These are phyloP conservation scores for Colletotrichum sp. DNA, from an alignment of 2,329 filamentous ascomycete species.

Conservation along the genomic window DNA sequence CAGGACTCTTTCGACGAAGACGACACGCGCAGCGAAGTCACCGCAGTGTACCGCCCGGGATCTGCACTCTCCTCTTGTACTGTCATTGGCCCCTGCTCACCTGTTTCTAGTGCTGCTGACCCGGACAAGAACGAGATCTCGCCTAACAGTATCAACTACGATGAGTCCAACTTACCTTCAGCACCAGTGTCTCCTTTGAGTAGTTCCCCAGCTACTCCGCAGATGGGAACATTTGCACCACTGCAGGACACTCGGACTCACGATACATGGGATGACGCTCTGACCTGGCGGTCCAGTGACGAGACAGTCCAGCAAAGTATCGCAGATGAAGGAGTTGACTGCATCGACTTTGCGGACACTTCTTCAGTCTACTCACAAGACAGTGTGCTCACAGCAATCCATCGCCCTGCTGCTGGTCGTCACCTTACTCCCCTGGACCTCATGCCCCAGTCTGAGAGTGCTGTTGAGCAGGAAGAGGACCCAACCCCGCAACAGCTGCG, in stretches of 20 bases:
- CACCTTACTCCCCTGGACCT: not conserved
- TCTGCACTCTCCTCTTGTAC: not conserved
- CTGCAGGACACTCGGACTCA: not conserved
- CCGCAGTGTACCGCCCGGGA: not conserved
- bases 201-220: not conserved
- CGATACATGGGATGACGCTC: constrained; percentile 12
- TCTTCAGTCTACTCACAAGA: constrained; percentile 27
- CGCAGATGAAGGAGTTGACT: not conserved
- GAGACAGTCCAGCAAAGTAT: not conserved
- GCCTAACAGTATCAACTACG: not conserved
- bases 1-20: not conserved
- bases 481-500: not conserved
- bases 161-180: not conserved
- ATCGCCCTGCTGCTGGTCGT: not conserved
- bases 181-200: not conserved
- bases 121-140: not conserved
- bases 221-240: not conserved
- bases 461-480: not conserved
- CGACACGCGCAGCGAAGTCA: not conserved
- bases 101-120: not conserved
- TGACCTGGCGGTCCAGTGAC: not conserved
- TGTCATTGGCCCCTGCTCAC: not conserved
- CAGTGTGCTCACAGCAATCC: constrained; percentile 21
- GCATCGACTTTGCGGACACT: constrained; percentile 14
- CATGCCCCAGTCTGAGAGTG: not conserved